These are phyloP conservation scores for Globisporangium nodosum DNA, from an alignment of 352 stramenopile species.

Conservation along the genomic window DNA sequence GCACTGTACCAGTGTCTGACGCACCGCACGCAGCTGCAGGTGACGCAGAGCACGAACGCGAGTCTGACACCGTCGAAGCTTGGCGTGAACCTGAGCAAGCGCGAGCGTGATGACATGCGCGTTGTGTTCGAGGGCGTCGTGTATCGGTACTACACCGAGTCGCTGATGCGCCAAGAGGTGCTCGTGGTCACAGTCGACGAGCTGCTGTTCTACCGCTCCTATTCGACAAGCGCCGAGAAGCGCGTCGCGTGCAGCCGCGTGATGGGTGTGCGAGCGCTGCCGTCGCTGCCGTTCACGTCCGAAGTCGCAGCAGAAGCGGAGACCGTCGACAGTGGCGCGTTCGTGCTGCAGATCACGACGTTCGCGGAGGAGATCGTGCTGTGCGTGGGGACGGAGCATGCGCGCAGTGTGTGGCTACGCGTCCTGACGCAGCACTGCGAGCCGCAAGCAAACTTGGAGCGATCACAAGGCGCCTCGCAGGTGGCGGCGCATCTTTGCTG, in stretches of 20 bases:
- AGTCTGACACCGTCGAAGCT: slow-evolving; percentile 47
- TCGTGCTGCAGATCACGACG: slow-evolving; percentile 63
- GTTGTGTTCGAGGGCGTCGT: slow-evolving; percentile 65
- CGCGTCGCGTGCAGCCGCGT: slow-evolving; percentile 34
- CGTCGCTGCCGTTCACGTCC: not conserved
- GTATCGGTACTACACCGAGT: slow-evolving; percentile 58
- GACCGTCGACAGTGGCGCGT: slow-evolving; percentile 24
- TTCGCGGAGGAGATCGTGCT: slow-evolving; percentile 73
- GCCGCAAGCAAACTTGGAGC: slow-evolving; percentile 38
- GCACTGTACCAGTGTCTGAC: slow-evolving; percentile 57
- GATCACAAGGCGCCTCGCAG: slow-evolving; percentile 11
- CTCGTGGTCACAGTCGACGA: slow-evolving; percentile 51
- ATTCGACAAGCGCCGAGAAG: slow-evolving; percentile 51
- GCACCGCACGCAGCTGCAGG: slow-evolving; percentile 41
- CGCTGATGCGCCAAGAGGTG: slow-evolving; percentile 69
- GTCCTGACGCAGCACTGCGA: slow-evolving; percentile 57
- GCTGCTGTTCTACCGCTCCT: slow-evolving; percentile 68
- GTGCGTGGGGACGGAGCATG: slow-evolving; percentile 54
- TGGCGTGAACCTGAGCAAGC: slow-evolving; percentile 59
- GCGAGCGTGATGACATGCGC: slow-evolving; percentile 46
- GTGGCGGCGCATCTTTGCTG: slow-evolving; percentile 20
- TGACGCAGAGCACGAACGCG: slow-evolving; percentile 26
- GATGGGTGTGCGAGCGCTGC: slow-evolving; percentile 39
- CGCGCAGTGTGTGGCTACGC: slow-evolving; percentile 59
- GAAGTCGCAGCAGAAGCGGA: slow-evolving; percentile 15